Conservation (phyloP, 257 asterid species). For the Solanum appendiculatum region DNA sequence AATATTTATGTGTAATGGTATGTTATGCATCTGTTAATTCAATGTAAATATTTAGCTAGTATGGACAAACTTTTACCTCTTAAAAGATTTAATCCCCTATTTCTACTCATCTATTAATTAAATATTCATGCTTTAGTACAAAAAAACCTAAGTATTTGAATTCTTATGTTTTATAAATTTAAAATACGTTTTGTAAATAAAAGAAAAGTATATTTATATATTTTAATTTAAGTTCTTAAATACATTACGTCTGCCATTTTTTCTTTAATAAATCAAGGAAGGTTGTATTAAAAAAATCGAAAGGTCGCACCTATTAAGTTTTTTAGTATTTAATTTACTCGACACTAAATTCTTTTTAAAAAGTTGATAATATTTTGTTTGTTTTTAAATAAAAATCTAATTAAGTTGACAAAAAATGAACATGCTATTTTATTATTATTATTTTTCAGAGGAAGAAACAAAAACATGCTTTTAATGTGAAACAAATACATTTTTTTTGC, state of each 20-base stretch:
- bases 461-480: not conserved
- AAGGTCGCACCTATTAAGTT: not conserved
- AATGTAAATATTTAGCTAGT: not conserved
- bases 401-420: too few relatives aligned
- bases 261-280: too few relatives aligned
- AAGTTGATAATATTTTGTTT: too few relatives aligned
- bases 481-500: not conserved
- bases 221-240: too few relatives aligned
- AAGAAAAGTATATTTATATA: too few relatives aligned
- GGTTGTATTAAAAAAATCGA: not conserved
- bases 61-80: not conserved
- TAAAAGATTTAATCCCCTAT: not conserved
- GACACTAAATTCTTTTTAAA: not conserved
- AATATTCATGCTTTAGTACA: too few relatives aligned
- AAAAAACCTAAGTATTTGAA: too few relatives aligned
- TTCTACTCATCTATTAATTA: not conserved
- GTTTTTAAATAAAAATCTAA: too few relatives aligned
- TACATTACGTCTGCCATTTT: not conserved
- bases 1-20: not conserved
- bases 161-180: too few relatives aligned
- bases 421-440: too few relatives aligned
- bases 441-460: not conserved
- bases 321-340: too few relatives aligned
- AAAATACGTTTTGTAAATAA: not conserved
- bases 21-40: not conserved